Percentiles rank a stretch among this genome's conserved stretches.
Evolutionary conservation across 768 basidiomycete genomes (phyloP).

Genomic region (Rhodotorula diobovata): DNA sequence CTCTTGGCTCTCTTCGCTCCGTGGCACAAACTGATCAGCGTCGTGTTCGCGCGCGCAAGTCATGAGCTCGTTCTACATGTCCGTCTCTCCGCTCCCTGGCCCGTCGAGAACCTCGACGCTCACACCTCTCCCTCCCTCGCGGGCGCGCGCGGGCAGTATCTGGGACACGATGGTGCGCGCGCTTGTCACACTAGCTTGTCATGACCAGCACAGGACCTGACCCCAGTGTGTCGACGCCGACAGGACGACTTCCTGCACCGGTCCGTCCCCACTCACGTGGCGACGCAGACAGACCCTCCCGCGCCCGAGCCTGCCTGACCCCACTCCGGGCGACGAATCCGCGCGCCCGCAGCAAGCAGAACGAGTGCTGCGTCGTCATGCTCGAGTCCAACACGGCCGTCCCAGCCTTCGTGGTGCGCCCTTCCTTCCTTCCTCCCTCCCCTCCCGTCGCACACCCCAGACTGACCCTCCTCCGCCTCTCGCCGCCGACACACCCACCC

Average conservation of each 20-base stretch:
- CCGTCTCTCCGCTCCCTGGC: neutral
- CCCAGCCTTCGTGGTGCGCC: neutral
- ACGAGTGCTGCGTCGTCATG: constrained; percentile 26
- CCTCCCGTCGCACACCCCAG: neutral
- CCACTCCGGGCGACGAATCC: too few species aligned
- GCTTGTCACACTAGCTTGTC: neutral
- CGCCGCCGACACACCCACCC: too few species aligned
- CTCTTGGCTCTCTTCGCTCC: neutral
- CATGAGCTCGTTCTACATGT: constrained; percentile 21
- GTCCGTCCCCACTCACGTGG: too few species aligned
- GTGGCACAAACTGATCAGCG: neutral
- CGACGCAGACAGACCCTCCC: too few species aligned
- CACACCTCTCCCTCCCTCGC: too few species aligned
- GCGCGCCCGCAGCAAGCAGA: constrained; percentile 3
- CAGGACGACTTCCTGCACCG: constrained; percentile 26
- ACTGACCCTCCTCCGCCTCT: neutral
- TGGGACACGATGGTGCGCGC: constrained; percentile 19
- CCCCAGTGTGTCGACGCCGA: too few species aligned
- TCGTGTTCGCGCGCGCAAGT: neutral
- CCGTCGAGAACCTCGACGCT: too few species aligned
- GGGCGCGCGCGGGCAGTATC: too few species aligned
- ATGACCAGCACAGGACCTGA: too few species aligned
- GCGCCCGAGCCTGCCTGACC: too few species aligned
- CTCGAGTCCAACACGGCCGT: constrained; percentile 13
- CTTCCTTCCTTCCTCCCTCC: neutral